Base-by-base conservation (phyloP, 495 filamentous ascomycete genomes). In the Aspergillus haitiensis region DNA sequence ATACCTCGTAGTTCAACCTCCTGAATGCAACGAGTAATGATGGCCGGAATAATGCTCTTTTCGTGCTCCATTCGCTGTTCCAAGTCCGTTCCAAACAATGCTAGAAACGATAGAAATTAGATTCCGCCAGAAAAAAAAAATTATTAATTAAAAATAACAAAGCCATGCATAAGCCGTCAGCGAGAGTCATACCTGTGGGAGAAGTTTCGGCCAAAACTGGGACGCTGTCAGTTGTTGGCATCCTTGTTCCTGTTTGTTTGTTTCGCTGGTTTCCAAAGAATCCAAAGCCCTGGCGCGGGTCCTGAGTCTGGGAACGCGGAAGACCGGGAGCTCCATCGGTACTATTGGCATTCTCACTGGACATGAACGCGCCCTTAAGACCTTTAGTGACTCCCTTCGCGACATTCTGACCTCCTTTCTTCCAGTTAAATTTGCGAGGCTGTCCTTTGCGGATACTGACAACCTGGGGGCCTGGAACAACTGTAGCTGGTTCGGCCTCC, bases 341-440 rank as follows among this genome's bases (percentile, higher is more conserved):
- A 58, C 71, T 67, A 55, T 66, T 55, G 52, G 74, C 67, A 56
- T 68, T 73, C 35, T 73, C 83, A 70, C 70, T 82, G 60, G 70
- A 85, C 72, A 74, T 86, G 76, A 84, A 88, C 1, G 91, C 89
- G 37, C 88, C 88, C 68, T 95, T 96, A 66, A 97, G 84, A 40
- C 92, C 92, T 76, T 98, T 98, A 44, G 88, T 86, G 52, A 97
- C 90, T 62, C 92, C 93, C 75, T 97, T 96, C 37, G 92, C 92
- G 55, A 98, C 87, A 42, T 88, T 89, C 72, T 95, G 91, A 27
- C 91, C 90, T 32, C 92, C 92, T 72, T 95, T 97, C 82, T 97
- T 97, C 93, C 94, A 98, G 75, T 94, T 95, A 77, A 97, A 97
- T 70, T 96, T 96, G 76, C 92, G 96, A 34, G 87, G 85, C 70